Base-by-base conservation (phyloP, 768 basidiomycete species). In the Collybiopsis confluens region DNA sequence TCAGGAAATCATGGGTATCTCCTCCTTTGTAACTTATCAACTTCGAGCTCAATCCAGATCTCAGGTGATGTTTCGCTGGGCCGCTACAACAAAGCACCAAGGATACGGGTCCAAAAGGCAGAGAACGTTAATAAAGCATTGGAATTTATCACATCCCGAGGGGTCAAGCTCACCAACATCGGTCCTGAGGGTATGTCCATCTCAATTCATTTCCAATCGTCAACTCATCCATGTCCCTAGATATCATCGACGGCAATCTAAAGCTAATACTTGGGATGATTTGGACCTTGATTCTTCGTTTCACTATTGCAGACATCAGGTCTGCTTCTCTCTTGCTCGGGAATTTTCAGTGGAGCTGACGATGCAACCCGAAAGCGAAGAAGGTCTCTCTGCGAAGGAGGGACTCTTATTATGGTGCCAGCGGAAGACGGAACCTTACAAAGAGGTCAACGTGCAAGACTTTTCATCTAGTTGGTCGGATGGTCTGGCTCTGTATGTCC, bases 181-280 rank as follows among this genome's bases (percentile, higher is more conserved):
- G 96, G 94, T 15, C 92, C 95, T 9, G 96, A 98, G 81, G 93
- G 93, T 86, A 59, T 43, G 67, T 27, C 10, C 26, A 26, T 41
- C 27, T 33, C 4, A 23, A 33, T 28, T 33, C 30, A 24, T 41
- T 42, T 11, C n/a, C 9, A 36, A 37, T 42, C 43, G 26, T 42
- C 42, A 40, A 50, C 27, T 60, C 55, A 38, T 59, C 30, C 27
- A 37, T 3, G 51, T 35, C 46, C n/a, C n/a, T 56, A 95, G 96
- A 98, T 68, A 97, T 98, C 65, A 94, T 99, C 54, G 97, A 99
- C 68, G 95, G 95, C n/a, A 97, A 96, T 68, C 70, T 95, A 58
- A 99, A 98, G 70, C 87, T 99, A 52, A 98, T 96, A 48, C 81
- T 98, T n/a, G 95, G 93, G 28, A 92, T 95, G 95, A 98, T 99